phyloP scores from a whole-genome alignment of 345 rosid species.

The Sonneratia caseolaris region DNA sequence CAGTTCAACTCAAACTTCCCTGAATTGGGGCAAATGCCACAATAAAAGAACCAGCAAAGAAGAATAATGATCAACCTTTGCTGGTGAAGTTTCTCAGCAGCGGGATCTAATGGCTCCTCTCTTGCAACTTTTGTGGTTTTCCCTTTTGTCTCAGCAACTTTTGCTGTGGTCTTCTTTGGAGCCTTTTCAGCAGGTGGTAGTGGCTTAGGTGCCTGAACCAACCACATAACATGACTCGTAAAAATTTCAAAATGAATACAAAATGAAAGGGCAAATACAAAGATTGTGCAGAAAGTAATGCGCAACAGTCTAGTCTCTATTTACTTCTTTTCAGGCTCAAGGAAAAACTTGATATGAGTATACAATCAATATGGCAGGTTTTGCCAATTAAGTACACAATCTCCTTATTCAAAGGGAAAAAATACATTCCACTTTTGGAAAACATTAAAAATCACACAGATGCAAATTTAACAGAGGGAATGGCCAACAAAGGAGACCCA shows the following conservation, averaged over 20 bases:
- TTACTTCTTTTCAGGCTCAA: not conserved
- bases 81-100: conserved; percentile 38
- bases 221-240: not conserved
- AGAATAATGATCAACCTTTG: conserved; percentile 24
- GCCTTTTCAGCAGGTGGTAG: conserved; percentile 26
- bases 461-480: not conserved
- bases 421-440: no score
- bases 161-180: conserved; percentile 21
- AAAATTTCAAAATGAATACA: not conserved
- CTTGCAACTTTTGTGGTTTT: conserved; percentile 22
- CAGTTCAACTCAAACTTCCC: not conserved
- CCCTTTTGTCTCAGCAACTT: conserved; percentile 23
- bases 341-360: not conserved
- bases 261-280: not conserved
- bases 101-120: conserved; percentile 31
- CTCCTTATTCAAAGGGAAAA: no score
- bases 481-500: not conserved
- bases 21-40: not conserved
- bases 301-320: no score
- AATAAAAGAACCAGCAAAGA: not conserved
- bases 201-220: conserved; percentile 17
- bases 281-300: not conserved
- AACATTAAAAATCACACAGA: not conserved
- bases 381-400: not conserved
- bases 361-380: not conserved